phyloP scores from a whole-genome alignment of 768 basidiomycete genomes.

The Sutorius australiensis region DNA sequence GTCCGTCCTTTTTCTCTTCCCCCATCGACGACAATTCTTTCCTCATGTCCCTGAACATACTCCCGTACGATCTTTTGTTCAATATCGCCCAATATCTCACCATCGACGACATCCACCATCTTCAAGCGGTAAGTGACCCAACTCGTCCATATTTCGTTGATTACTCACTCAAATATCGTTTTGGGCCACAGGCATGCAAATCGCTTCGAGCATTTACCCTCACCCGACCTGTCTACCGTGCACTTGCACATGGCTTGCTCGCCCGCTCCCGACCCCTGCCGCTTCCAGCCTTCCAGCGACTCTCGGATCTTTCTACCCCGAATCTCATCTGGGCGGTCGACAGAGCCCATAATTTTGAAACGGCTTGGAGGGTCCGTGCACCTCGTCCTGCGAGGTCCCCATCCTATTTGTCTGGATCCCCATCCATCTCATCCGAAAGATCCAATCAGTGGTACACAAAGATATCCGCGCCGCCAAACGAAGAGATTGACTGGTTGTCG shows the following conservation, averaged over 20 bases:
- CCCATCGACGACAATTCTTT: not conserved
- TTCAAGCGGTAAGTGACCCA: constrained; percentile 53
- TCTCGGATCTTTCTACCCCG: constrained; percentile 60
- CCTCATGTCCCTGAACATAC: constrained; percentile 35
- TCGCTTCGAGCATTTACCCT: constrained; percentile 56
- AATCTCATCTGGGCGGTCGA: constrained; percentile 61
- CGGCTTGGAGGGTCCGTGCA: constrained; percentile 55
- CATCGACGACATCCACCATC: constrained; percentile 53
- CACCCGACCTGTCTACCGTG: constrained; percentile 65
- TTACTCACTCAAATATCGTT: not conserved
- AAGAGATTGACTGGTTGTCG: constrained; percentile 74
- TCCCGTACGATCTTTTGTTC: constrained; percentile 70
- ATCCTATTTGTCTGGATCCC: constrained; percentile 28
- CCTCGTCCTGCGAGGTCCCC: constrained; percentile 44
- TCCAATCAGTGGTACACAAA: constrained; percentile 57
- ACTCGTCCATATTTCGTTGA: not conserved
- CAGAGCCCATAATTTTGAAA: constrained; percentile 58
- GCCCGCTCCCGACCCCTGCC: constrained; percentile 66
- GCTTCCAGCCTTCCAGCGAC: constrained; percentile 63
- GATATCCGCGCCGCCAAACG: constrained; percentile 60
- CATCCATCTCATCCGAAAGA: constrained; percentile 26
- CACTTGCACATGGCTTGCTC: constrained; percentile 58
- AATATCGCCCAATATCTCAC: constrained; percentile 64
- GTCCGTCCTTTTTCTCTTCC: not conserved
- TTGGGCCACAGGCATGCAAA: constrained; percentile 51